A percentile compares a stretch with the other conserved stretches of the same genome.
Evolutionary conservation across 2,329 filamentous ascomycete species (phyloP).

Genomic region (Hansfordia pulvinata): DNA sequence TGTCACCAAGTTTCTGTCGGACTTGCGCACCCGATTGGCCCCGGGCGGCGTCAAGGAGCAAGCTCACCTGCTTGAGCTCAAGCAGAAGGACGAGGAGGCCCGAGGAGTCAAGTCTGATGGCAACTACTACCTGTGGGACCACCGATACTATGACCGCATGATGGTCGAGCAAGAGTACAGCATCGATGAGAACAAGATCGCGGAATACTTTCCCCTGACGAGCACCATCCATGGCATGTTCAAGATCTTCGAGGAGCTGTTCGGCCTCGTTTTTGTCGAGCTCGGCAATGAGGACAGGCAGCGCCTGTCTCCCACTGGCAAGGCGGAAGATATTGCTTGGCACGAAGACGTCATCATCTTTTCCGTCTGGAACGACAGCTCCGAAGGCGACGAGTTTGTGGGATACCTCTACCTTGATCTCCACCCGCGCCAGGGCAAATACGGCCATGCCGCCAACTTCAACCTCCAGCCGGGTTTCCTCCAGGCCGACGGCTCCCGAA

Average conservation of each 20-base stretch:
- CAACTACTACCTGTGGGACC: slow-evolving; percentile 73
- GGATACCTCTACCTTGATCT: slow-evolving; percentile 77
- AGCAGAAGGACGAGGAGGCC: slow-evolving; percentile 53
- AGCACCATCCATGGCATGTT: slow-evolving; percentile 67
- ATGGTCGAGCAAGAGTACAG: slow-evolving; percentile 71
- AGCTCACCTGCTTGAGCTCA: slow-evolving; percentile 56
- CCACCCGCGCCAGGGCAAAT: slow-evolving; percentile 69
- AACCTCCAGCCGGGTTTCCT: slow-evolving; percentile 62
- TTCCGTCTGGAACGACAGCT: slow-evolving; percentile 68
- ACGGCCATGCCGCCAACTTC: slow-evolving; percentile 77
- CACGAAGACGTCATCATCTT: slow-evolving; percentile 75
- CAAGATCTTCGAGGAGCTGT: slow-evolving; percentile 70
- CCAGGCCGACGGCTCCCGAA: slow-evolving; percentile 51
- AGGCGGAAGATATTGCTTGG: slow-evolving; percentile 63
- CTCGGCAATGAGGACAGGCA: slow-evolving; percentile 52
- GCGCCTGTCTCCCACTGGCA: slow-evolving; percentile 50
- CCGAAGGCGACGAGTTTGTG: slow-evolving; percentile 57
- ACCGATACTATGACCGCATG: slow-evolving; percentile 66
- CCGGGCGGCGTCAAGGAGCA: slow-evolving; percentile 61
- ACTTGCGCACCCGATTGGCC: slow-evolving; percentile 52
- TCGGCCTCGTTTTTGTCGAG: slow-evolving; percentile 68
- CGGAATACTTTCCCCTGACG: slow-evolving; percentile 71
- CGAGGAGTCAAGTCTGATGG: slow-evolving; percentile 47
- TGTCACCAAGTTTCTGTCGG: slow-evolving; percentile 59
- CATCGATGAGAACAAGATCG: slow-evolving; percentile 67